Evolutionary conservation across 805 yeast species (phyloP).

Genomic region (Cyberlindnera euphorbiiphila): DNA sequence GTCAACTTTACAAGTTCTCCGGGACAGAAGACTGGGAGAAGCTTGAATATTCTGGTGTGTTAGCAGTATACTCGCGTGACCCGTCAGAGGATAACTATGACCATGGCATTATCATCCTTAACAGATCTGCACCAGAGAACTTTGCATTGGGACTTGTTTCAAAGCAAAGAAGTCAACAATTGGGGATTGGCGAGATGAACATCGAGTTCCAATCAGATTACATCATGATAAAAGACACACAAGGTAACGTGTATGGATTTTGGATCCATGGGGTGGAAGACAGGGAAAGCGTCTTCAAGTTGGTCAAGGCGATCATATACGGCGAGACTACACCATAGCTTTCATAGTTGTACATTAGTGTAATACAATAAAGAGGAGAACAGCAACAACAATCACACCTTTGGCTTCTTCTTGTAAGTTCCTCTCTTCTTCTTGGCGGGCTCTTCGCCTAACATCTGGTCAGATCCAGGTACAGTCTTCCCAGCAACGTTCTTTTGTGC

Average conservation of each 20-base stretch:
- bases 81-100: conserved; percentile 40
- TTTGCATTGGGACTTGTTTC: conserved; percentile 68
- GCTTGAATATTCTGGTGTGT: conserved; percentile 64
- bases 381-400: not conserved
- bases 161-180: conserved; percentile 39
- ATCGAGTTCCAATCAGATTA: conserved; percentile 67
- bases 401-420: conserved; percentile 27
- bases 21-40: conserved; percentile 64
- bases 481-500: conserved; percentile 21
- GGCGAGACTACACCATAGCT: conserved; percentile 6
- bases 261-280: conserved; percentile 75
- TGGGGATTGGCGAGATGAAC: conserved; percentile 46
- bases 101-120: conserved; percentile 67
- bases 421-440: conserved; percentile 29
- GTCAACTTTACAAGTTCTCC: conserved; percentile 63
- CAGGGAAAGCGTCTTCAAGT: conserved; percentile 53
- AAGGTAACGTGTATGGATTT: conserved; percentile 70
- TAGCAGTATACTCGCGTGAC: conserved; percentile 60
- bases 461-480: conserved; percentile 26
- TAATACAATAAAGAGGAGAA: not conserved
- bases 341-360: no score
- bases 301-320: conserved; percentile 30
- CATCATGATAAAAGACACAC: conserved; percentile 62
- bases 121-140: conserved; percentile 64
- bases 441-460: conserved; percentile 11